Evolutionary conservation across 495 filamentous ascomycete genomes (phyloP), one percentile per base, ranked within the genome.

Genomic region (Symbiotaphrina buchneri): DNA sequence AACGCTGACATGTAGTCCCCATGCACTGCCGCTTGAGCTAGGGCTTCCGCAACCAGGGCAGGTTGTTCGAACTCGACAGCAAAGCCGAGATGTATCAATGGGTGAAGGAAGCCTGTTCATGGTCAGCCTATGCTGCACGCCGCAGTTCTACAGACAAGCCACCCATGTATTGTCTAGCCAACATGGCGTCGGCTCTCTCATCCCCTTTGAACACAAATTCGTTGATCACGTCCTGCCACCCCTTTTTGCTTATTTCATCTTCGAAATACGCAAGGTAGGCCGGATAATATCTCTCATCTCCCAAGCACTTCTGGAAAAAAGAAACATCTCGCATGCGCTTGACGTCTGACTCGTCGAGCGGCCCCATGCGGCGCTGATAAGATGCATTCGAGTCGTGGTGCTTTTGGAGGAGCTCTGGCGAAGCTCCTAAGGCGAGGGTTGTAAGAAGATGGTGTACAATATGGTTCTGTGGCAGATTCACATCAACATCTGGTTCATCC

Each of bases 51-150:
- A 11, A 91, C 58, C 24, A 93, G 69, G 22, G 75, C 77, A 3
- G 76, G 78, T 42, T 85, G 76, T 1, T 61, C 40, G 52, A 79
- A 90, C 39, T 91, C 79, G 11, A 92, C 39, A 1, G 72, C 81
- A 43, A 78, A 87, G 23, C 80, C 78, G 7, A 91, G 59, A 39
- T 91, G 80, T 39, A 92, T 91, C 5, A 85, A 37, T 6, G 79
- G 77, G 43, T 93, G 82, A 2, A 87, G 41, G 37, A 84, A 65
- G 1, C 74, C 78, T 58, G 36, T 21, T 35, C 42, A 43, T 3
- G 21, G 46, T 23, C 27, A 21, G 22, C 7, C 14, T 15, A n/a
- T 19, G 10, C 2, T n/a, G 17, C n/a, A 18, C 15, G 23, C 7
- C 16, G 16, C 26, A 3, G 35, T 10, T 11, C 4, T 3, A 0